A percentile compares a stretch with the other conserved stretches of the same genome.
Conservation (phyloP, 257 asterid genomes). For the Solanum corneliomulleri region DNA sequence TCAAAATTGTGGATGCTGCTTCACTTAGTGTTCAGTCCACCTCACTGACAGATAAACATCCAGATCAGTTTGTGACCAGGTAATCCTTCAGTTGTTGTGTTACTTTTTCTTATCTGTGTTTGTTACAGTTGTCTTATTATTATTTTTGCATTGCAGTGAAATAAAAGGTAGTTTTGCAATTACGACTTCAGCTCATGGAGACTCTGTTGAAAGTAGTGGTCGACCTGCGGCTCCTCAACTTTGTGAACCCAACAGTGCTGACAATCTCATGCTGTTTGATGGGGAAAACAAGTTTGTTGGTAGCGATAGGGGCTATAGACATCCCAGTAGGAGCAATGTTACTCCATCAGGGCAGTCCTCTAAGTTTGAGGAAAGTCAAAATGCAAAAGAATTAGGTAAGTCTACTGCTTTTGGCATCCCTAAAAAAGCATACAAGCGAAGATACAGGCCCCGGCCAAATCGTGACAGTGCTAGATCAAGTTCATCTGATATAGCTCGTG, state of each 20-base stretch:
- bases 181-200: slow-evolving; percentile 74
- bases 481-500: slow-evolving; percentile 50
- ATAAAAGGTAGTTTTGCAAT: slow-evolving; percentile 76
- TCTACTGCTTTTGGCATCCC: slow-evolving; percentile 51
- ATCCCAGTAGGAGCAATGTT: slow-evolving; percentile 39
- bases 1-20: slow-evolving; percentile 40
- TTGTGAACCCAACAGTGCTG: slow-evolving; percentile 78
- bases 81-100: slow-evolving; percentile 12
- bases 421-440: slow-evolving; percentile 65
- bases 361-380: slow-evolving; percentile 28
- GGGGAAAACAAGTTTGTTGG: slow-evolving; percentile 54
- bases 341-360: slow-evolving; percentile 36
- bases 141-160: slow-evolving; percentile 30
- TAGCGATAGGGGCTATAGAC: slow-evolving; percentile 34
- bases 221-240: slow-evolving; percentile 49
- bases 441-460: slow-evolving; percentile 51
- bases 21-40: slow-evolving; percentile 75
- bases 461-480: slow-evolving; percentile 54
- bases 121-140: background rate
- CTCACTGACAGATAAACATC: slow-evolving; percentile 59
- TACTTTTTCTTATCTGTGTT: background rate
- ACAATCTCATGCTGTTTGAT: slow-evolving; percentile 75
- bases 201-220: slow-evolving; percentile 85
- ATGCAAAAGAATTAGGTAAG: slow-evolving; percentile 34
- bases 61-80: slow-evolving; percentile 58